phyloP scores from a whole-genome alignment of 352 stramenopile genomes.

The Phytophthora pistaciae region DNA sequence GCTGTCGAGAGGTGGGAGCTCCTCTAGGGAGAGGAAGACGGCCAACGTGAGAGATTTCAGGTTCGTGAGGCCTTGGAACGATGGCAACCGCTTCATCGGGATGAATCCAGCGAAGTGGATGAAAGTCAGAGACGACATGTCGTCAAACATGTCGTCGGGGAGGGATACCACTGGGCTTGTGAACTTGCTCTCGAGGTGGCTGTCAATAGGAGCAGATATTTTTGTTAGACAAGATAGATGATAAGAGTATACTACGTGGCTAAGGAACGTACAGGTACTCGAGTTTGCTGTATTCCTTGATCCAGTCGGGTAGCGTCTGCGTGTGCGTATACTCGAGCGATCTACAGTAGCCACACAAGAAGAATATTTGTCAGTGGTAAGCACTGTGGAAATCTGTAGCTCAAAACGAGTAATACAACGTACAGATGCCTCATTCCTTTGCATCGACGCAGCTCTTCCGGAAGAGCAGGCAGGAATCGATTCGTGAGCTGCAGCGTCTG shows the following conservation, averaged over 20 bases:
- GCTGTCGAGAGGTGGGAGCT: no score
- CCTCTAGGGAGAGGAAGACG: no score
- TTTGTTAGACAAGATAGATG: background rate
- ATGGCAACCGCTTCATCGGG: constrained; percentile 16
- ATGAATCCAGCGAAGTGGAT: constrained; percentile 29
- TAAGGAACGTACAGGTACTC: constrained; percentile 32
- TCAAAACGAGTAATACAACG: background rate
- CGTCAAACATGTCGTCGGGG: constrained; percentile 6
- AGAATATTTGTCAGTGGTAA: no score
- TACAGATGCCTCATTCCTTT: constrained; percentile 40
- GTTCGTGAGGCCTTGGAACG: background rate
- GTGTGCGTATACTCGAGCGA: constrained; percentile 33
- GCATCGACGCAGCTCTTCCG: constrained; percentile 38
- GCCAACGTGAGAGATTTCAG: no score
- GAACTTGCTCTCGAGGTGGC: constrained; percentile 7
- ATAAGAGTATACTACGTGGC: no score
- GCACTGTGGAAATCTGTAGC: no score
- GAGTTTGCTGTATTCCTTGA: constrained; percentile 35
- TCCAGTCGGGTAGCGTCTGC: constrained; percentile 29
- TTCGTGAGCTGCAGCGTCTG: constrained; percentile 47
- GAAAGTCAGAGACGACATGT: constrained; percentile 39
- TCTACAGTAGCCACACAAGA: background rate
- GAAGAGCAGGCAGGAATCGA: constrained; percentile 34
- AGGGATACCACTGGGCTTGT: background rate
- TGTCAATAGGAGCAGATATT: background rate